Conservation (phyloP, 768 basidiomycete species). For the Kwoniella sp. region DNA sequence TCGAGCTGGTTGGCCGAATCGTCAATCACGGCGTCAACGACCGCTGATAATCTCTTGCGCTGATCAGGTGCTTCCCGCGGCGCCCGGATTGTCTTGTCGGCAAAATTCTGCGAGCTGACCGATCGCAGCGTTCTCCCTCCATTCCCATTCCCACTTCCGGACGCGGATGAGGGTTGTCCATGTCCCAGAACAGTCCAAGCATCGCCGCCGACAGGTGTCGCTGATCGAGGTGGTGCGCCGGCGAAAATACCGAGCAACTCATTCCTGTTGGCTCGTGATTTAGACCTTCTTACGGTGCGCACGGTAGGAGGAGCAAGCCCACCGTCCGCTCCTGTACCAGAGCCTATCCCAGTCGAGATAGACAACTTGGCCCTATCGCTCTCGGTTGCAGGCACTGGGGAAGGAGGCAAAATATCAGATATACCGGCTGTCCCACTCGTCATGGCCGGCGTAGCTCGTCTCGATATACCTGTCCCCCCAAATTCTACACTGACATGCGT, state of each 20-base stretch:
- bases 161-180: conserved; percentile 2
- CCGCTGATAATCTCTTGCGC: conserved; percentile 38
- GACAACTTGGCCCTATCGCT: conserved; percentile 4
- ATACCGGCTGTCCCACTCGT: conserved; percentile 16
- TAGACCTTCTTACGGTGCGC: conserved; percentile 36
- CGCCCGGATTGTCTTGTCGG: conserved; percentile 31
- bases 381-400: neutral
- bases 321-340: conserved; percentile 10
- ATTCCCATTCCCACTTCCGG: neutral
- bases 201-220: conserved; percentile 59
- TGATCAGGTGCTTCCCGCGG: conserved; percentile 26
- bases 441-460: conserved; percentile 57
- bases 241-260: conserved; percentile 86
- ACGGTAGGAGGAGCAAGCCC: conserved; percentile 15
- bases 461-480: conserved; percentile 66
- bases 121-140: conserved; percentile 28
- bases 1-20: conserved; percentile 55
- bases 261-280: conserved; percentile 44
- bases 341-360: conserved; percentile 10
- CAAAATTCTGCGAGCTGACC: conserved; percentile 46
- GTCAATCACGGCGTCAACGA: conserved; percentile 76
- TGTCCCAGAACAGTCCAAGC: conserved; percentile 70
- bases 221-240: conserved; percentile 65
- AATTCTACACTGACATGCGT: conserved; percentile 98
- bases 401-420: conserved; percentile 14